Conservation (phyloP, 768 basidiomycete species). For the Termitomyces sp. region DNA sequence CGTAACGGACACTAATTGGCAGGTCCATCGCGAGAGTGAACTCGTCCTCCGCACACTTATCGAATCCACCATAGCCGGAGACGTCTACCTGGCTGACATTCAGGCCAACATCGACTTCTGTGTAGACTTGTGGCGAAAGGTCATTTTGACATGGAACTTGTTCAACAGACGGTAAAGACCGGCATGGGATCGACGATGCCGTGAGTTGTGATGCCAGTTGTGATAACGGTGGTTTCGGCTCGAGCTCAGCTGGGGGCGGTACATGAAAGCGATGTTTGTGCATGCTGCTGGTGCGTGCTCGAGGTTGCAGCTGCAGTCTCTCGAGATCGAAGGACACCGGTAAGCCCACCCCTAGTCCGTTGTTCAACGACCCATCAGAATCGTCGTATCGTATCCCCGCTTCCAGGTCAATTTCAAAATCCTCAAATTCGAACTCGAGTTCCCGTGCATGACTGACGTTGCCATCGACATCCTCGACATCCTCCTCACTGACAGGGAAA, state of each 20-base stretch:
- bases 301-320: constrained; percentile 24
- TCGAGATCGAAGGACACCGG: constrained; percentile 21
- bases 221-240: background rate
- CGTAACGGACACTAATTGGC: constrained; percentile 20
- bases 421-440: constrained; percentile 28
- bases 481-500: constrained; percentile 41
- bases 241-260: constrained; percentile 7
- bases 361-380: constrained; percentile 9
- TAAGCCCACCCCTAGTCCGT: background rate
- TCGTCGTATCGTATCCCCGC: constrained; percentile 18
- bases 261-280: constrained; percentile 21
- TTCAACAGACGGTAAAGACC: constrained; percentile 10
- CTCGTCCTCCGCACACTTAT: constrained; percentile 28
- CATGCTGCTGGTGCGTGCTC: constrained; percentile 34
- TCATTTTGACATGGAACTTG: constrained; percentile 4
- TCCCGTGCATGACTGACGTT: constrained; percentile 21
- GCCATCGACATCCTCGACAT: constrained; percentile 20
- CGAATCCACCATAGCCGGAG: constrained; percentile 13
- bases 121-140: constrained; percentile 12
- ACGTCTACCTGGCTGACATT: constrained; percentile 17
- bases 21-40: constrained; percentile 46
- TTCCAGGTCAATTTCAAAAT: constrained; percentile 25
- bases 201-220: constrained; percentile 7
- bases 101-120: constrained; percentile 19
- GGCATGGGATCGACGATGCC: constrained; percentile 19